Conservation (phyloP, 2,329 filamentous ascomycete genomes). For the Colletotrichum camelliae region DNA sequence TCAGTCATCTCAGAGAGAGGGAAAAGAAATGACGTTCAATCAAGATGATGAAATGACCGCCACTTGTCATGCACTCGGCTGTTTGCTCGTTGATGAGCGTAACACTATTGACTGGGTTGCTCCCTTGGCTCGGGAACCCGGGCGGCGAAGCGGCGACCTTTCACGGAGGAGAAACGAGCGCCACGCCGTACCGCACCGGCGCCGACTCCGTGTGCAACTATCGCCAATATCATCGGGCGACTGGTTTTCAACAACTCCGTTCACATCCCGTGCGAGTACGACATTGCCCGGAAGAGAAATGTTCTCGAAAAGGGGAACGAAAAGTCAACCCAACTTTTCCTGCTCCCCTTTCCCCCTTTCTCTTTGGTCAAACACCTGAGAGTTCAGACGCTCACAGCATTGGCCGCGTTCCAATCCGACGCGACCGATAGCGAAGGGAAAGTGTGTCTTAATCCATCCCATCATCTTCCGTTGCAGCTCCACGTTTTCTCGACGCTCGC, state of each 20-base stretch:
- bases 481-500: not conserved
- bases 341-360: not conserved
- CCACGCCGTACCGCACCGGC: not conserved
- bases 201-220: not conserved
- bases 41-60: slow-evolving; percentile 5
- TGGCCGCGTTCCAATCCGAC: not conserved
- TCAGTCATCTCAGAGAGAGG: not conserved
- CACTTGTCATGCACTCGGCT: not conserved
- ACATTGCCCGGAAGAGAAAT: not conserved
- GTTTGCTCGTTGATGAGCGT: not conserved
- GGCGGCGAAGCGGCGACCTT: not conserved
- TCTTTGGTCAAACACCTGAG: not conserved
- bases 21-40: not conserved
- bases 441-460: not conserved
- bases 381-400: slow-evolving; percentile 8
- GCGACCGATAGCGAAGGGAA: not conserved
- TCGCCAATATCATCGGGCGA: not conserved
- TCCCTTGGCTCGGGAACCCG: not conserved
- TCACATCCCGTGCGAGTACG: not conserved
- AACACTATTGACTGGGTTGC: not conserved
- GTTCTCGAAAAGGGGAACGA: not conserved
- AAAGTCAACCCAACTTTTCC: not conserved
- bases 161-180: not conserved
- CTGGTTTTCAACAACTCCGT: not conserved
- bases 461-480: not conserved